These are phyloP conservation scores for Lactarius psammicola DNA, from an alignment of 768 basidiomycete species.

Conservation along the genomic window DNA sequence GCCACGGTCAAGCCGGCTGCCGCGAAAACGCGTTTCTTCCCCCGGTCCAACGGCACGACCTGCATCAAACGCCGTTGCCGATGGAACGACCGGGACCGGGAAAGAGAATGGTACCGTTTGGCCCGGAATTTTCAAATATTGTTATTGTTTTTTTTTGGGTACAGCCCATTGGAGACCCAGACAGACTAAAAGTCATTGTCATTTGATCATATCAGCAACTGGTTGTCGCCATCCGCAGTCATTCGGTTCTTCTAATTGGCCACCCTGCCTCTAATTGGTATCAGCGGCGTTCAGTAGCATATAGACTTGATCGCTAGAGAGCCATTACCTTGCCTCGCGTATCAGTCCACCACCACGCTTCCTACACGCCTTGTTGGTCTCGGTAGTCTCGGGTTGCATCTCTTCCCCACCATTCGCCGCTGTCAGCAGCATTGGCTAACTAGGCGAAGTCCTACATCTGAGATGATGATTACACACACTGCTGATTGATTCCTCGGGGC, in stretches of 20 bases:
- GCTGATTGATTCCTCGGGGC: not conserved
- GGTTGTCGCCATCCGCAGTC: no score
- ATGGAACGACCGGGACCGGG: not conserved
- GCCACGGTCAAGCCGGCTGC: no score
- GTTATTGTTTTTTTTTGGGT: not conserved
- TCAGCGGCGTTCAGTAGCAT: no score
- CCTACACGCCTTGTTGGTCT: not conserved
- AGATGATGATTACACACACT: not conserved
- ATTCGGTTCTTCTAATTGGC: not conserved
- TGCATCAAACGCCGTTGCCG: no score
- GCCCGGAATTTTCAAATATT: not conserved
- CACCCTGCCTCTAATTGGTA: no score
- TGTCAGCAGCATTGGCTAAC: not conserved
- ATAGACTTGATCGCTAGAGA: not conserved
- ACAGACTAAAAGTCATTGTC: no score
- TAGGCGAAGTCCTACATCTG: not conserved
- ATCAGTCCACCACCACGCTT: not conserved
- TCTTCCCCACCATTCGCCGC: not conserved
- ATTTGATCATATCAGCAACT: no score
- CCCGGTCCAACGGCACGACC: no score
- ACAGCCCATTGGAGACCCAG: no score
- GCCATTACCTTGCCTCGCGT: not conserved
- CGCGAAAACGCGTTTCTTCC: no score
- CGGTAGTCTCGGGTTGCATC: not conserved
- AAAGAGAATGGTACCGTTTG: not conserved